Conservation (phyloP, 768 basidiomycete genomes). For the Pleurotus pulmonarius region DNA sequence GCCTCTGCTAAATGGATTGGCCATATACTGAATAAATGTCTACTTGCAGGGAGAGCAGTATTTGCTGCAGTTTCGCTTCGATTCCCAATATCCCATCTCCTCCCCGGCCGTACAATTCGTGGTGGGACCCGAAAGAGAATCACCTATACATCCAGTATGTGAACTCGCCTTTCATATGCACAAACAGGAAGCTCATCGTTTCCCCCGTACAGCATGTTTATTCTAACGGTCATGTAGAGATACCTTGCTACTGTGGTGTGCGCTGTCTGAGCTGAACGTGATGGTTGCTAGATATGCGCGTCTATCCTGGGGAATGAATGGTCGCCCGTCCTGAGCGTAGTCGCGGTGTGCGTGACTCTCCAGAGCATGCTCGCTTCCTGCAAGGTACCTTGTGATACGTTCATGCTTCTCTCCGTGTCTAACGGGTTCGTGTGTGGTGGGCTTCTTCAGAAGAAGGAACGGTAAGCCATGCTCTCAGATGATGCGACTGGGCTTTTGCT, state of each 20-base stretch:
- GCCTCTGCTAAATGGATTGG: background rate
- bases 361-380: slow-evolving; percentile 93
- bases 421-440: slow-evolving; percentile 68
- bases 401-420: too few species aligned
- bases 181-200: slow-evolving; percentile 7
- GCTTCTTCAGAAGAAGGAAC: slow-evolving; percentile 43
- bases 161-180: background rate
- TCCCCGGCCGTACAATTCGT: slow-evolving; percentile 87
- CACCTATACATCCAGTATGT: slow-evolving; percentile 81
- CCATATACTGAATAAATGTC: background rate
- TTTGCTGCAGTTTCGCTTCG: slow-evolving; percentile 80
- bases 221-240: slow-evolving; percentile 75
- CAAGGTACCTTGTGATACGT: slow-evolving; percentile 49
- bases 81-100: slow-evolving; percentile 78
- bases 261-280: slow-evolving; percentile 8
- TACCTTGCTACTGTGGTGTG: slow-evolving; percentile 15
- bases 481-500: background rate
- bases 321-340: slow-evolving; percentile 85
- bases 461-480: slow-evolving; percentile 37
- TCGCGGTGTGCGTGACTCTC: slow-evolving; percentile 78
- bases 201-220: slow-evolving; percentile 63
- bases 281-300: slow-evolving; percentile 66
- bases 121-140: slow-evolving; percentile 53
- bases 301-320: slow-evolving; percentile 88
- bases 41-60: slow-evolving; percentile 63